Evolutionary conservation across 2,329 filamentous ascomycete genomes (phyloP).

Genomic region (Pseudogymnoascus sp.): DNA sequence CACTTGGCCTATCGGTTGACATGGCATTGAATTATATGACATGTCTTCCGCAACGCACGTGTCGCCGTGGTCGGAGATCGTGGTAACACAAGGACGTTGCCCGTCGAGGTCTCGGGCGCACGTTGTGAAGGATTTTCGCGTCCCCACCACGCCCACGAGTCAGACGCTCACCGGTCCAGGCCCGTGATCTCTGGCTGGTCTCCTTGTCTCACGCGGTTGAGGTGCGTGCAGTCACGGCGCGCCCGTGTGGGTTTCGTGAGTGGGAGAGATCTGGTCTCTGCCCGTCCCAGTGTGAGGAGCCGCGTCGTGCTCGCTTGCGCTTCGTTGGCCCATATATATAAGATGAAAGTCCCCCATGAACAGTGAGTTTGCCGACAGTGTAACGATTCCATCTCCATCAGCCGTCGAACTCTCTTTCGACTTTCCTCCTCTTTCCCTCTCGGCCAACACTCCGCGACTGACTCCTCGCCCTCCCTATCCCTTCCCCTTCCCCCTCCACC

Average conservation of each 20-base stretch:
- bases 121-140: neutral
- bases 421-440: slow-evolving; percentile 1
- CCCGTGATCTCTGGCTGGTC: neutral
- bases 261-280: neutral
- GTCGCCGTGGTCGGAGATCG: neutral
- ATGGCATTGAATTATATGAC: neutral
- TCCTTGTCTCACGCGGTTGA: neutral
- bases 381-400: neutral
- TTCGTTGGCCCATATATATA: neutral
- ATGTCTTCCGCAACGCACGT: slow-evolving; percentile 1
- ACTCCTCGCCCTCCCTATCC: neutral
- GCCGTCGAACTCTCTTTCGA: neutral
- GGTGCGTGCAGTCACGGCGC: neutral
- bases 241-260: neutral
- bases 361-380: neutral
- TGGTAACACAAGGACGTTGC: neutral
- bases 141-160: neutral
- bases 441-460: neutral
- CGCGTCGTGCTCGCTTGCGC: neutral
- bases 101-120: neutral
- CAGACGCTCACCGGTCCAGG: neutral
- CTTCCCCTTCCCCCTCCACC: neutral
- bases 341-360: neutral
- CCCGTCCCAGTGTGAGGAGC: neutral
- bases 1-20: neutral